These are phyloP conservation scores for Lactarius akahatsu DNA, from an alignment of 768 basidiomycete species.

Conservation along the genomic window DNA sequence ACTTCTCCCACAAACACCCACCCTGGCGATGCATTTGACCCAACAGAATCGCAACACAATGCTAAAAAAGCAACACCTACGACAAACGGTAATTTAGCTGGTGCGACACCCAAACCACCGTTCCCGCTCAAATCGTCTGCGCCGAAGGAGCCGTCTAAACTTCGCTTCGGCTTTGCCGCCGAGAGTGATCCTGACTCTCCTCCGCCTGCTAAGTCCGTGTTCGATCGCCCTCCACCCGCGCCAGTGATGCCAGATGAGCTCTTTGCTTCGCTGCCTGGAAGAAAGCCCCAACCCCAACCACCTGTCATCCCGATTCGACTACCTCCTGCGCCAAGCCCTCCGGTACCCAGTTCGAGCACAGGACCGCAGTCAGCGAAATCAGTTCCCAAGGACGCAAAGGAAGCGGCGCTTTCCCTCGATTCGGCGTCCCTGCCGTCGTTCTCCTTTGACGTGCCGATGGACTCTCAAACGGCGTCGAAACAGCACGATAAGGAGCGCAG, in stretches of 20 bases:
- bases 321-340: neutral
- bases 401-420: slow-evolving; percentile 34
- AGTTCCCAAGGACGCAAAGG: slow-evolving; percentile 41
- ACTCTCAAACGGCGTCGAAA: slow-evolving; percentile 13
- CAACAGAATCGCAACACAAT: slow-evolving; percentile 35
- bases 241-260: neutral
- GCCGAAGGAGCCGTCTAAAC: slow-evolving; percentile 77
- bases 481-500: slow-evolving; percentile 15
- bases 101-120: slow-evolving; percentile 31
- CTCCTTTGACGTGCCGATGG: slow-evolving; percentile 37
- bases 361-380: slow-evolving; percentile 5
- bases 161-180: slow-evolving; percentile 68
- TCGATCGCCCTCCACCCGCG: neutral
- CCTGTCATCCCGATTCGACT: slow-evolving; percentile 3
- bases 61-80: slow-evolving; percentile 22
- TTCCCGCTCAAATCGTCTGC: slow-evolving; percentile 49
- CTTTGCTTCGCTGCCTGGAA: neutral
- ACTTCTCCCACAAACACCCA: slow-evolving; percentile 29
- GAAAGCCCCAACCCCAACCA: neutral
- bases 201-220: slow-evolving; percentile 14
- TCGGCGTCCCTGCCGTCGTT: slow-evolving; percentile 48
- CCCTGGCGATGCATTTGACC: slow-evolving; percentile 45
- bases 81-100: slow-evolving; percentile 30
- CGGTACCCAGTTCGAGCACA: slow-evolving; percentile 8
- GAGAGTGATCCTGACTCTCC: slow-evolving; percentile 37